Percentiles rank a stretch among this genome's conserved stretches.
Evolutionary conservation across 2,329 filamentous ascomycete genomes (phyloP).

Genomic region (Colletotrichum godetiae): DNA sequence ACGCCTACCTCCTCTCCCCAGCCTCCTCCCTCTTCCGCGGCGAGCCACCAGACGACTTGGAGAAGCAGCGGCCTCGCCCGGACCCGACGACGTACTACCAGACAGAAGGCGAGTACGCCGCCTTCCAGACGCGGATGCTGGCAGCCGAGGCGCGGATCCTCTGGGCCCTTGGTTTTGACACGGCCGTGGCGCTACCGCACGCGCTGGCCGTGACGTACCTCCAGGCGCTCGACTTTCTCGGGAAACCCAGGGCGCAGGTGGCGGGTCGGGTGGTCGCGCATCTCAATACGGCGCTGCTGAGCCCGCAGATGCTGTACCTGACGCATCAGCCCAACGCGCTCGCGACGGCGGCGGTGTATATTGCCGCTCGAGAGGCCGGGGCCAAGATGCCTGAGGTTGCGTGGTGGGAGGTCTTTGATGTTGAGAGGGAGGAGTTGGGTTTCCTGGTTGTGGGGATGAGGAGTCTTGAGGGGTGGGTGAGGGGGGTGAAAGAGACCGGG

Average conservation of each 20-base stretch:
- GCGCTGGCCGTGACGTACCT: conserved; percentile 91
- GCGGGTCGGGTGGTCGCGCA: conserved; percentile 77
- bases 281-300: conserved; percentile 87
- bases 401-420: conserved; percentile 99
- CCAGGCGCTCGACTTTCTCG: conserved; percentile 82
- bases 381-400: conserved; percentile 84
- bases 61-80: conserved; percentile 41
- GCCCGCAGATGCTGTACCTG: conserved; percentile 88
- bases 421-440: conserved; percentile 92
- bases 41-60: conserved; percentile 38
- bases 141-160: conserved; percentile 83
- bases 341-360: conserved; percentile 89
- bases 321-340: conserved; percentile 91
- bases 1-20: conserved; percentile 79
- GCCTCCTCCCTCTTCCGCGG: conserved; percentile 65
- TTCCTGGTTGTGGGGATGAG: conserved; percentile 89
- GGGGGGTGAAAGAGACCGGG: conserved; percentile 65
- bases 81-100: conserved; percentile 73
- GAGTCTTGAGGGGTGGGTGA: conserved; percentile 79
- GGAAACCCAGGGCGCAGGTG: conserved; percentile 59
- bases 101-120: conserved; percentile 77
- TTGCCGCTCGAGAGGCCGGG: conserved; percentile 81
- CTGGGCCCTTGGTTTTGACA: conserved; percentile 78
- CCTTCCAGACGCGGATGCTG: conserved; percentile 73
- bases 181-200: conserved; percentile 87